phyloP scores from a whole-genome alignment of 768 basidiomycete genomes.

The Trametes gibbosa region DNA sequence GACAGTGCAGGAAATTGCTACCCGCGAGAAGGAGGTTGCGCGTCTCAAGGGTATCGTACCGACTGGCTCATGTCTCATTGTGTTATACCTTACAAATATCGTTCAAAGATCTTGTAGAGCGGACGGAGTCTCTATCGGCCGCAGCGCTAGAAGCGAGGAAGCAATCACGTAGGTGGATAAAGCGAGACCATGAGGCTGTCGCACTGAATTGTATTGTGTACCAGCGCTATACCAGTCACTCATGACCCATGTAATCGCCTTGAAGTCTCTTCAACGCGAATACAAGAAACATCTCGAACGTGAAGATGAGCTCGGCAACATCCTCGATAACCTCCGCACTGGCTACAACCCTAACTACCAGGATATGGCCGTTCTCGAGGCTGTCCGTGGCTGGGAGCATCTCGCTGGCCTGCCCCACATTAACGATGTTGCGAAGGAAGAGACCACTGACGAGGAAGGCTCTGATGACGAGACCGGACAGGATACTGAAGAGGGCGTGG shows the following conservation, averaged over 20 bases:
- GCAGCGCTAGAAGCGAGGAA: conserved; percentile 83
- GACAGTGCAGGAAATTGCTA: conserved; percentile 55
- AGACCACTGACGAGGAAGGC: conserved; percentile 32
- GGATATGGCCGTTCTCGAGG: conserved; percentile 98
- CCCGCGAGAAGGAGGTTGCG: conserved; percentile 68
- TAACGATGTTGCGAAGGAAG: conserved; percentile 58
- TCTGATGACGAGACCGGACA: conserved; percentile 16
- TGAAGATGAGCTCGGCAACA: conserved; percentile 75
- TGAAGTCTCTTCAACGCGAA: conserved; percentile 74
- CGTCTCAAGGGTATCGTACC: conserved; percentile 58
- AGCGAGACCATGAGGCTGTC: not conserved
- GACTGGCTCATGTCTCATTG: not conserved
- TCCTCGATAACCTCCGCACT: conserved; percentile 74
- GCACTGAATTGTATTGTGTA: not conserved
- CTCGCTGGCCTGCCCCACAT: conserved; percentile 69
- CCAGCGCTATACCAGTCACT: conserved; percentile 82
- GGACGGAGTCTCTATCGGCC: conserved; percentile 73
- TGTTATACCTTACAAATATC: not conserved
- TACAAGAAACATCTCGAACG: conserved; percentile 71
- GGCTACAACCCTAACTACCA: conserved; percentile 99
- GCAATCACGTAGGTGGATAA: conserved; percentile 66
- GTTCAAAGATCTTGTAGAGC: conserved; percentile 67
- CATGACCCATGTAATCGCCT: conserved; percentile 65
- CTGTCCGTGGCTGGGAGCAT: conserved; percentile 90
- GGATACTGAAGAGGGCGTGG: conserved; percentile 46